Base-by-base conservation (phyloP, 2,329 filamentous ascomycete genomes). In the Pseudomassariella vexata region DNA sequence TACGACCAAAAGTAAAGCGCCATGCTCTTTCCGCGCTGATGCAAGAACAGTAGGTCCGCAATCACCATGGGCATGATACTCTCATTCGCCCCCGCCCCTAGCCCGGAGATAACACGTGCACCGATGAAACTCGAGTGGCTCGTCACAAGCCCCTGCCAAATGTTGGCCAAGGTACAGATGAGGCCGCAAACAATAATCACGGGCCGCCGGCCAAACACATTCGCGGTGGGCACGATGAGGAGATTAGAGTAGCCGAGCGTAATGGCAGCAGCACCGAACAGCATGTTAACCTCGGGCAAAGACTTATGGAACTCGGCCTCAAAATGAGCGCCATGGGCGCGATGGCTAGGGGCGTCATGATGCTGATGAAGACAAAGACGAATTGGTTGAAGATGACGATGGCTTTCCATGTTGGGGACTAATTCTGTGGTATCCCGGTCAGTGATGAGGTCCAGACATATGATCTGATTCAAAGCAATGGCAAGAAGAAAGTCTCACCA, bases 171-270 rank as follows among this genome's bases (percentile, higher is more conserved):
- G 6, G 56, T 41, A 32, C 49, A 53, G 32, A 58, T 42, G 5
- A 52, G 12, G 9, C 44, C 39, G 35, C 55, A 57, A 30, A 55
- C 37, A 20, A 56, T 35, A 17, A 57, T 38, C 9, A 53, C 42
- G 14, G 52, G 52, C 2, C 56, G 48, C 12, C 55, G 49, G n/a
- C 57, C 57, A 19, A 50, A 50, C 15, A 52, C 17, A 31, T 55
- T 52, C 27, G 51, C 48, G 4, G 42, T 39, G 9, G 54, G 55
- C 8, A 58, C 52, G 24, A 56, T 47, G 32, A 56, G 26, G 26
- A 59, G 53, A 39, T 57, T 57, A 17, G 52, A 45, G 32, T 55
- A 59, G 5, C 55, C 55, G 3, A 57, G 46, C 3, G 52, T 48
- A 36, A 58, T 50, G 34, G 50, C 52, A 5, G 48, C 47, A 9